Conservation (phyloP, 208 protist genomes). For the Leishmania major region DNA sequence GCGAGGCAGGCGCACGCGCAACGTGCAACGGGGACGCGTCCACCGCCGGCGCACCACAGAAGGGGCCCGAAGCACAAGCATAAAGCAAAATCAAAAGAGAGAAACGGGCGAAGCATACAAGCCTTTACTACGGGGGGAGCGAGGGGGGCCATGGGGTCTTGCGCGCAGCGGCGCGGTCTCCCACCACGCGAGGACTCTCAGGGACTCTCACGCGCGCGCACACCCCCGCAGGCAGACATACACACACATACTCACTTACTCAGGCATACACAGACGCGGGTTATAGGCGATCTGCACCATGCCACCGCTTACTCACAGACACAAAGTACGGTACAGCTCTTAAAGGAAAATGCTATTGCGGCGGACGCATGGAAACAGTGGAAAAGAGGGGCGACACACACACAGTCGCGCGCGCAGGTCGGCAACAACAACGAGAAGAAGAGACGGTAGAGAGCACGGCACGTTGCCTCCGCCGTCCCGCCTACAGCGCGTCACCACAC, state of each 20-base stretch:
- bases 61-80: constrained; percentile 10
- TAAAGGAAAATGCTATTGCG: not conserved
- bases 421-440: not conserved
- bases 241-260: not conserved
- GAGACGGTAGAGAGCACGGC: not conserved
- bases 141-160: not conserved
- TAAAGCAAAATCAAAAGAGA: not conserved
- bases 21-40: not conserved
- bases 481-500: not conserved
- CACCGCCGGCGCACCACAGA: not conserved
- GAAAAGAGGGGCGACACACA: not conserved
- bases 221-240: not conserved
- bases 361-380: not conserved
- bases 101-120: not conserved
- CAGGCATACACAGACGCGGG: not conserved
- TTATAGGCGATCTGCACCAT: not conserved
- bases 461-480: not conserved
- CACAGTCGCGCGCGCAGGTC: not conserved
- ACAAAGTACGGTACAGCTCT: not conserved
- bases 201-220: not conserved
- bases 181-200: not conserved
- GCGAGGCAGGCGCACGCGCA: not conserved
- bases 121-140: not conserved
- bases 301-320: not conserved
- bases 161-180: not conserved